Percentiles rank a stretch among this genome's conserved stretches.
Conservation (phyloP, 2,329 filamentous ascomycete genomes). For the Aspergillus sp. region DNA sequence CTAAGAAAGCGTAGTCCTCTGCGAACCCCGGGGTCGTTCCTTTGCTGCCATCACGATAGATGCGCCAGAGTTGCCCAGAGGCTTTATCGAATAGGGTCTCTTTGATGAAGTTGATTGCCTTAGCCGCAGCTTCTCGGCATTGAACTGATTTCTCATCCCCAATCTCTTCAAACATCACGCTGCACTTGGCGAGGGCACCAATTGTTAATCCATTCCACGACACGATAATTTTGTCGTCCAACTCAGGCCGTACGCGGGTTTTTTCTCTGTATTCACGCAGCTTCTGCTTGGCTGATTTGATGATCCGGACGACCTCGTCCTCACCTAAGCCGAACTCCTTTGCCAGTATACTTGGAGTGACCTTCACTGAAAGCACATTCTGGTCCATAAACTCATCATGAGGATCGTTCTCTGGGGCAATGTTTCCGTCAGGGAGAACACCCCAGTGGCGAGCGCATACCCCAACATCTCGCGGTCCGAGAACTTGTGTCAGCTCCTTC, state of each 20-base stretch:
- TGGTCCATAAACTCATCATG: slow-evolving; percentile 95
- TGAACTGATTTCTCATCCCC: slow-evolving; percentile 61
- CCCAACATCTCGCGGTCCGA: slow-evolving; percentile 70
- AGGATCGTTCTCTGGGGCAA: slow-evolving; percentile 78
- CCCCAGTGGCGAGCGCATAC: slow-evolving; percentile 85
- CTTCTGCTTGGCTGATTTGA: slow-evolving; percentile 69
- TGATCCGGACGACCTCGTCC: slow-evolving; percentile 68
- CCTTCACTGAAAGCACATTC: slow-evolving; percentile 79
- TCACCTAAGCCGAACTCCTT: slow-evolving; percentile 74
- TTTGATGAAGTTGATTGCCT: slow-evolving; percentile 73
- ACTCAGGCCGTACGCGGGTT: slow-evolving; percentile 73
- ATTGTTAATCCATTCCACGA: slow-evolving; percentile 90
- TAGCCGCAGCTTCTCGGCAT: slow-evolving; percentile 69
- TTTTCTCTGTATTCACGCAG: slow-evolving; percentile 73
- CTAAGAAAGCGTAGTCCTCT: slow-evolving; percentile 92
- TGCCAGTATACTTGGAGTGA: slow-evolving; percentile 70
- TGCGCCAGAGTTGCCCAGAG: slow-evolving; percentile 69
- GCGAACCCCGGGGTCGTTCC: slow-evolving; percentile 76
- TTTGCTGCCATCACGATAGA: slow-evolving; percentile 69
- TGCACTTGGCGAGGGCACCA: slow-evolving; percentile 75
- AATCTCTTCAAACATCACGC: slow-evolving; percentile 67
- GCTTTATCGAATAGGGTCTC: slow-evolving; percentile 71
- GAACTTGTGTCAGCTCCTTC: slow-evolving; percentile 78
- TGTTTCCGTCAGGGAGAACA: slow-evolving; percentile 81
- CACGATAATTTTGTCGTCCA: slow-evolving; percentile 88